Evolutionary conservation across 2,329 filamentous ascomycete genomes (phyloP), one percentile per base, ranked within the genome.

Genomic region (Metarhizium brunneum): DNA sequence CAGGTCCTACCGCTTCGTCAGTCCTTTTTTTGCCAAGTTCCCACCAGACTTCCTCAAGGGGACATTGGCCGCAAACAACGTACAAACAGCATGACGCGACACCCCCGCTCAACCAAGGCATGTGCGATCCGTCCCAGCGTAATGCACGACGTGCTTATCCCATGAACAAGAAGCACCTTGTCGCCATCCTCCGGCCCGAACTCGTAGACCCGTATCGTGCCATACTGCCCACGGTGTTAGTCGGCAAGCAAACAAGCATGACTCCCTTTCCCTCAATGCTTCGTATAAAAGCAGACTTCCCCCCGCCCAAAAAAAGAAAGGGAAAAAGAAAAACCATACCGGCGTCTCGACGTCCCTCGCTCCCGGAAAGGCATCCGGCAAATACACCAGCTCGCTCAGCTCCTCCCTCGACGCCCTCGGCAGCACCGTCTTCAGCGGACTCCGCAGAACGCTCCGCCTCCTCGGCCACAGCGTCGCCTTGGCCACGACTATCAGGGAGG

Each of bases 71-170:
- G 18, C 20, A 2, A 2, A 7, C 4, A 10, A 62, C 76, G 62
- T 68, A 82, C 80, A 67, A 91, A 94, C 4, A 94, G 75, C 83
- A 95, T 85, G 13, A 95, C 89, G 47, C 90, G 81, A 66, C 84
- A 92, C 36, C 89, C 88, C 52, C 79, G 79, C 43, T 80, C 75
- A 2, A 81, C 88, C 25, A 95, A 76, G 20, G 76, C 78, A 62
- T 84, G 76, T 32, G 89, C 87, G 38, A 95, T 70, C 48, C 79
- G 80, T 30, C 80, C 79, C 16, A 94, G 75, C 1, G 88, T 85
- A 62, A 92, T 81, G 68, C 87, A 90, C 0, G 90, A 87, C 0
- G 89, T 95, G 58, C 85, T 90, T 66, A 95, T 92, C 48, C 90
- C 90, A 67, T 95, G 90, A 8, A 95, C 76, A 38, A 95, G 77